phyloP scores from a whole-genome alignment of 257 asterid species.

The Lycium barbarum region DNA sequence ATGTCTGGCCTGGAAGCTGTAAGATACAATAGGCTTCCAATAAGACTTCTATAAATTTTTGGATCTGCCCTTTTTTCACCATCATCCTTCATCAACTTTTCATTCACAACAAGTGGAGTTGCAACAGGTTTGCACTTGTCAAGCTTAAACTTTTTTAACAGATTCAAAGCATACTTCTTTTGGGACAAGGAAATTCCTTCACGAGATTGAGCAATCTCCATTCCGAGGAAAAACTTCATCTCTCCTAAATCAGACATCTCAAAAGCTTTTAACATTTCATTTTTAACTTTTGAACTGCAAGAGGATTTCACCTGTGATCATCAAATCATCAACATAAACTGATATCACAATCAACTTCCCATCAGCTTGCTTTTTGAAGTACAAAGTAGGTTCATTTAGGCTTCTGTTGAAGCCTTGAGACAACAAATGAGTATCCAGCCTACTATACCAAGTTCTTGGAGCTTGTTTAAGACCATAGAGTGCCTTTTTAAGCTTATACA shows the following conservation, averaged over 20 bases:
- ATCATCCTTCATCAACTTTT: not conserved
- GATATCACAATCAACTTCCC: not conserved
- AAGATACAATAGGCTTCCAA: too few relatives aligned
- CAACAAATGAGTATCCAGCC: not conserved
- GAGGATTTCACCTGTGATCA: not conserved
- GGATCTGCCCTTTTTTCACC: not conserved
- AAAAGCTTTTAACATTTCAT: not conserved
- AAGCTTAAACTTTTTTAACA: not conserved
- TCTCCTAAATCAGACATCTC: not conserved
- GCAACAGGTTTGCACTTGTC: not conserved
- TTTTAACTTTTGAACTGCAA: too few relatives aligned
- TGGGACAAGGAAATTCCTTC: not conserved
- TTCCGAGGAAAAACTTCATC: not conserved
- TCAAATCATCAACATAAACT: not conserved
- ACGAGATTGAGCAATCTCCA: not conserved
- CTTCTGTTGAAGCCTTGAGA: not conserved
- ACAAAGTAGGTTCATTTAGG: not conserved
- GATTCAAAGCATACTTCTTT: not conserved
- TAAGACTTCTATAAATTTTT: too few relatives aligned
- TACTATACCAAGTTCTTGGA: too few relatives aligned
- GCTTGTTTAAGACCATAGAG: not conserved
- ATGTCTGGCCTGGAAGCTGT: not conserved
- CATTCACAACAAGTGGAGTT: not conserved
- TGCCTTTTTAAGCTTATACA: not conserved
- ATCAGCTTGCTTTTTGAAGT: not conserved